Base-by-base conservation (phyloP, 2,329 filamentous ascomycete species). In the Epichloe hybrida region DNA sequence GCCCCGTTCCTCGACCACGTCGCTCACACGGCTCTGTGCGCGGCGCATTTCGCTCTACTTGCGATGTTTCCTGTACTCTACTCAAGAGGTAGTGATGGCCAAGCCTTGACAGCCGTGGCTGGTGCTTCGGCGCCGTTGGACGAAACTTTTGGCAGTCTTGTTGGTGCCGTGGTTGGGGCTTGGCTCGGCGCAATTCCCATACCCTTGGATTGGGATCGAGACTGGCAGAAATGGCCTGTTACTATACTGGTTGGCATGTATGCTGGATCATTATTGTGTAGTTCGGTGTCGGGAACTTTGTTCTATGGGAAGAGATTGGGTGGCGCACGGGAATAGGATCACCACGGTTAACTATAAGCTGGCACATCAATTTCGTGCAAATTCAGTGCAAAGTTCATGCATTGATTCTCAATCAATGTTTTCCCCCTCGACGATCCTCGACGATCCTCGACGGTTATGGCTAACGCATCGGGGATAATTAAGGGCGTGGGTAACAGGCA, bases 181-280 rank as follows among this genome's bases (percentile, higher is more conserved):
- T 97, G 93, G 93, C 70, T 95, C 41, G 93, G 93, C 3, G 93
- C 93, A 7, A 81, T 97, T 49, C 93, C 94, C 0, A 97, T 98
- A 59, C 93, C 93, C 2, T 72, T 98, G 57, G 93, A 98, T 66
- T 97, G 91, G 91, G 93, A 98, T 66, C 82, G 93, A n/a, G 89
- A 95, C 59, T 98, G 93, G 93, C 93, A 98, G 77, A 87, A 84
- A 66, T 98, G 91, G 86, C 93, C 93, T 0, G 84, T 97, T 46
- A 98, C 93, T 0, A 86, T 98, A 52, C 69, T 97, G 4, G 81
- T 79, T 2, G 93, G 93, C 3, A 75, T 86, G 17, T 97, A 95
- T 66, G 68, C 80, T 5, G 93, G 93, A 1, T 89, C 86, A 66
- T 73, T 80, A 1, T 57, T 87, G 12, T 89, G 89, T 1, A 83